Evolutionary conservation across 495 filamentous ascomycete genomes (phyloP).

Genomic region (Neurospora sp.): DNA sequence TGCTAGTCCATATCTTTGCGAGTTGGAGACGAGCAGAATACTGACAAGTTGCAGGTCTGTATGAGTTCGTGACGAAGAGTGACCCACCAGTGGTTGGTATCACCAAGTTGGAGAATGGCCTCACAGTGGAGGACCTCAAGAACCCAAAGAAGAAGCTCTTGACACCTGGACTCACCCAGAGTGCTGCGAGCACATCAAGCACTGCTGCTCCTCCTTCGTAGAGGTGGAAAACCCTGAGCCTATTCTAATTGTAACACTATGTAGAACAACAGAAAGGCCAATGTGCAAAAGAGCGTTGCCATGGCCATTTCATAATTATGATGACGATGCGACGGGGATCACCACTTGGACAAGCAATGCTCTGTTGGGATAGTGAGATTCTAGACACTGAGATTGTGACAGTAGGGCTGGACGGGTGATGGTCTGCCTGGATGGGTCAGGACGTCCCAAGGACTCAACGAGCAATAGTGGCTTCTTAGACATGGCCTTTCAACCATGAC

Average conservation of each 20-base stretch:
- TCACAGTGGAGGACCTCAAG: conserved; percentile 71
- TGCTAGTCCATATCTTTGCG: conserved; percentile 2
- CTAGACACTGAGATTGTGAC: background rate
- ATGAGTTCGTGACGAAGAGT: conserved; percentile 90
- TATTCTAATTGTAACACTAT: conserved; percentile 6
- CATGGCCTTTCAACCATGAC: background rate
- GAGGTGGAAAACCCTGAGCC: background rate
- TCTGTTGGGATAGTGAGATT: background rate
- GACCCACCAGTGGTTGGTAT: conserved; percentile 84
- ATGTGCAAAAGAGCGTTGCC: background rate
- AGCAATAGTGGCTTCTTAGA: background rate
- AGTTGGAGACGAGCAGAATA: background rate
- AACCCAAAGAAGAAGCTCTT: conserved; percentile 52
- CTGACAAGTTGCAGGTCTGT: conserved; percentile 54
- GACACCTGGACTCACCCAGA: background rate
- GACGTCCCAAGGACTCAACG: background rate
- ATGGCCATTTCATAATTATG: background rate
- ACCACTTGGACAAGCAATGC: background rate
- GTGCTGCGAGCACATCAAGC: conserved; percentile 1
- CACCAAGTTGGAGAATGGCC: conserved; percentile 76
- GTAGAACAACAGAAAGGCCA: conserved; percentile 1
- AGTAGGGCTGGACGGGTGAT: background rate
- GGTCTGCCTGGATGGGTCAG: background rate
- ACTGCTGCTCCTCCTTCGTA: conserved; percentile 19
- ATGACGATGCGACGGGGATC: background rate